Base-by-base conservation (phyloP, 2,329 filamentous ascomycete genomes). In the Nannizzia gypsea region DNA sequence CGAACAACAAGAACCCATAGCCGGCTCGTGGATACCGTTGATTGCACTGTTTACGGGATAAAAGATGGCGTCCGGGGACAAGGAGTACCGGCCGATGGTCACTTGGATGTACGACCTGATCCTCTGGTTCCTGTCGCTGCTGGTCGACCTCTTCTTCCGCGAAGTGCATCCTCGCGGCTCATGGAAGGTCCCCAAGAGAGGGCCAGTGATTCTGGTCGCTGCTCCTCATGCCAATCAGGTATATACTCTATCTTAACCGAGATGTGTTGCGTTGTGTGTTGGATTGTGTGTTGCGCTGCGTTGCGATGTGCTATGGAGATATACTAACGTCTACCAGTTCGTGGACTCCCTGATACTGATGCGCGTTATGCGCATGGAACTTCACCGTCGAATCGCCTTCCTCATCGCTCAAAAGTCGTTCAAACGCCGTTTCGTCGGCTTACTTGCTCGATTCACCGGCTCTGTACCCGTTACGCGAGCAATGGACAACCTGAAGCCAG, bases 201-300 rank as follows among this genome's bases (percentile, higher is more conserved):
- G 91, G 0, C 91, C 93, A 0, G 83, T 99, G 64, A 89, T 99
- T 62, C 93, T 99, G 69, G 93, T 99, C 66, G 93, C 91, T 50
- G 93, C 92, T 59, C 93, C 93, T 65, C 93, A 99, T 79, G 92
- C 92, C 62, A 99, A 99, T 73, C 90, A 93, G 82, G 87, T 90
- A 76, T 62, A 80, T 73, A 42, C 20, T 48, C 5, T 48, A 40
- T 8, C 17, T 31, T 34, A 13, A 5, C 15, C 38, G 13, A 8
- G 1, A 13, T 11, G 31, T 36, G 34, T 34, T n/a, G 13, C 11
- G 3, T 34, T 20, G 11, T 26, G 36, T 6, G n/a, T n/a, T n/a
- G n/a, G n/a, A n/a, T n/a, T n/a, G n/a, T n/a, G n/a, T 56, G 22
- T 56, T 9, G 15, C 9, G 34, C 24, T 46, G 15, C 9, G 3